Evolutionary conservation across 2,329 filamentous ascomycete species (phyloP).

Genomic region (Sarocladiaceae sp.): DNA sequence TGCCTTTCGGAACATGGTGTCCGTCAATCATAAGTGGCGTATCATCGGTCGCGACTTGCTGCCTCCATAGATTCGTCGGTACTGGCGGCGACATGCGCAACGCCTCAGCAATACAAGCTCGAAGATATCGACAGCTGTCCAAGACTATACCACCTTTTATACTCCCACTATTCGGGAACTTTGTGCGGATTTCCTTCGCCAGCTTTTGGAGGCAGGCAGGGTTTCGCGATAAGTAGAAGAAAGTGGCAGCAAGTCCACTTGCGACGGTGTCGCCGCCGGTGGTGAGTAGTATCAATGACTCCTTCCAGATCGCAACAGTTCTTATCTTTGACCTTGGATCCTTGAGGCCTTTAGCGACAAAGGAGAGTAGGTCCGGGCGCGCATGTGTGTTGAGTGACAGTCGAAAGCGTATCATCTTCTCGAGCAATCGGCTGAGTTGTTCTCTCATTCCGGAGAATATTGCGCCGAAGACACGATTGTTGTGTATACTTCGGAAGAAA

Average conservation of each 20-base stretch:
- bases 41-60: neutral
- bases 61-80: slow-evolving; percentile 2
- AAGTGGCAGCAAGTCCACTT: slow-evolving; percentile 8
- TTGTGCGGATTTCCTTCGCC: slow-evolving; percentile 27
- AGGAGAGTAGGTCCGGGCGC: neutral
- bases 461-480: neutral
- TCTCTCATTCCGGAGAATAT: neutral
- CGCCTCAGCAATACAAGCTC: slow-evolving; percentile 31
- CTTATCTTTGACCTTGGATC: neutral
- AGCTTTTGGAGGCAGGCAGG: slow-evolving; percentile 17
- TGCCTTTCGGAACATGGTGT: slow-evolving; percentile 39
- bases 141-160: slow-evolving; percentile 23
- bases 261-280: slow-evolving; percentile 9
- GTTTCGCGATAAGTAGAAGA: slow-evolving; percentile 12
- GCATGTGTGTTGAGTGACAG: neutral
- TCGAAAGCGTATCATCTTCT: neutral
- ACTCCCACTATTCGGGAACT: slow-evolving; percentile 25
- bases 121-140: slow-evolving; percentile 26
- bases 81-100: slow-evolving; percentile 31
- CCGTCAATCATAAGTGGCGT: neutral
- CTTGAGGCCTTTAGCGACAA: neutral
- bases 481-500: neutral
- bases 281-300: neutral
- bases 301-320: neutral
- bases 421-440: neutral